Conservation (phyloP, 306 rosid genomes). For the Luffa acutangula region DNA sequence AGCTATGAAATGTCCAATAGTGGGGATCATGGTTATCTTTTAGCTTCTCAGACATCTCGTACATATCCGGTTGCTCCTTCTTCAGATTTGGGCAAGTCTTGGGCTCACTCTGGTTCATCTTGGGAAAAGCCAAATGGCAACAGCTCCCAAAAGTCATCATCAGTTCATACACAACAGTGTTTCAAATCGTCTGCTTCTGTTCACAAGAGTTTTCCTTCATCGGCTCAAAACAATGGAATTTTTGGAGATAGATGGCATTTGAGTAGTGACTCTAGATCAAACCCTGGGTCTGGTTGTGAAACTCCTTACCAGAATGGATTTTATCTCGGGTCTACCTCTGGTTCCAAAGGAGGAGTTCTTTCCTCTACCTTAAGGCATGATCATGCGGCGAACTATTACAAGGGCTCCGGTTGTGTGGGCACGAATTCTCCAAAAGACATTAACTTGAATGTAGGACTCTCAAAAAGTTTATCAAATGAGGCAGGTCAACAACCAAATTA, state of each 20-base stretch:
- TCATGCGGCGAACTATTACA: slow-evolving; percentile 26
- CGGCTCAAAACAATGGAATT: background rate
- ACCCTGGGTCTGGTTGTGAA: slow-evolving; percentile 36
- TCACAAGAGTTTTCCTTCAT: slow-evolving; percentile 7
- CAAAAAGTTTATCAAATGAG: slow-evolving; percentile 39
- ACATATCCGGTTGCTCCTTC: slow-evolving; percentile 1
- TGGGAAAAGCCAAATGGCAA: slow-evolving; percentile 4
- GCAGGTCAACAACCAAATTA: slow-evolving; percentile 21
- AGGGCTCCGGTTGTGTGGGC: slow-evolving; percentile 38
- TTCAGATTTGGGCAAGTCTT: background rate
- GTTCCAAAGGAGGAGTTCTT: slow-evolving; percentile 38
- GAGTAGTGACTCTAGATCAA: slow-evolving; percentile 42
- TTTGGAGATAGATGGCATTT: slow-evolving; percentile 33
- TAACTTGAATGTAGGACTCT: slow-evolving; percentile 57
- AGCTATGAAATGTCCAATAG: slow-evolving; percentile 14
- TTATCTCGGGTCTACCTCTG: slow-evolving; percentile 46
- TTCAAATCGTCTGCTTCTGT: background rate
- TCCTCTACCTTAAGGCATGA: slow-evolving; percentile 50
- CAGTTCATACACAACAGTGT: background rate
- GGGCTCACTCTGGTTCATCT: slow-evolving; percentile 11
- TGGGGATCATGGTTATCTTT: slow-evolving; percentile 2
- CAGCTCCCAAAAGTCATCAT: background rate
- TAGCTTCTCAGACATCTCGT: slow-evolving; percentile 8
- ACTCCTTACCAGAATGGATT: slow-evolving; percentile 45
- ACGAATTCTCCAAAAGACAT: slow-evolving; percentile 44